Conservation (phyloP, 768 basidiomycete species). For the Trametes villosa region DNA sequence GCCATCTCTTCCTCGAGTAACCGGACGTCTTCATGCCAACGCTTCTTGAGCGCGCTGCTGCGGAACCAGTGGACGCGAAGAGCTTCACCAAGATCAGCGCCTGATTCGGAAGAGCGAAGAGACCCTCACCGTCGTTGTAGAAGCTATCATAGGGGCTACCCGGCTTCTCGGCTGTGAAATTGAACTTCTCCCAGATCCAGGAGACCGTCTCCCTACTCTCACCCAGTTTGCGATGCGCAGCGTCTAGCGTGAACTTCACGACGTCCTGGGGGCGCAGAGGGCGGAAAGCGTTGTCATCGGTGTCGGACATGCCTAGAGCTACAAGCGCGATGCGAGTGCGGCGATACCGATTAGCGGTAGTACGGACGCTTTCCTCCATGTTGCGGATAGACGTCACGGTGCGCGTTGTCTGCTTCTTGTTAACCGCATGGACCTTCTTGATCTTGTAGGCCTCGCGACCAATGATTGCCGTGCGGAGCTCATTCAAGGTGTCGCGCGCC, state of each 20-base stretch:
- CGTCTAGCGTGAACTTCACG: not conserved
- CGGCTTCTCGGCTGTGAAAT: not conserved
- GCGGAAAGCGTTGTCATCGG: not conserved
- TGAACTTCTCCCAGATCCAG: slow-evolving; percentile 6
- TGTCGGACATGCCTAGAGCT: not conserved
- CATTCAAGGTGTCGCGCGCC: slow-evolving; percentile 33
- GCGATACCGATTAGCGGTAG: not conserved
- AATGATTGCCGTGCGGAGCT: slow-evolving; percentile 33
- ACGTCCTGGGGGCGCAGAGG: not conserved
- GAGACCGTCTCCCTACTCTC: not conserved
- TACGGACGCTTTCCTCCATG: not conserved
- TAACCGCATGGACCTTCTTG: not conserved
- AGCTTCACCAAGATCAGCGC: not conserved
- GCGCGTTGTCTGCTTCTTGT: not conserved
- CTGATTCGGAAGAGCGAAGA: not conserved
- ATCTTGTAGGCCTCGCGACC: not conserved
- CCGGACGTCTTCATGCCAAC: slow-evolving; percentile 4
- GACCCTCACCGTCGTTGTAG: not conserved
- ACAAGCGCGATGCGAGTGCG: not conserved
- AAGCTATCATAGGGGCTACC: not conserved
- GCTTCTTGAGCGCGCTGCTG: not conserved
- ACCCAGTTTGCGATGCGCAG: not conserved
- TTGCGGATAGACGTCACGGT: not conserved
- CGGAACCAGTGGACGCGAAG: slow-evolving; percentile 12
- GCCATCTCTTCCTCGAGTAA: slow-evolving; percentile 10